Evolutionary conservation across 2,329 filamentous ascomycete genomes (phyloP).

Genomic region (Pseudogymnoascus verrucosus): DNA sequence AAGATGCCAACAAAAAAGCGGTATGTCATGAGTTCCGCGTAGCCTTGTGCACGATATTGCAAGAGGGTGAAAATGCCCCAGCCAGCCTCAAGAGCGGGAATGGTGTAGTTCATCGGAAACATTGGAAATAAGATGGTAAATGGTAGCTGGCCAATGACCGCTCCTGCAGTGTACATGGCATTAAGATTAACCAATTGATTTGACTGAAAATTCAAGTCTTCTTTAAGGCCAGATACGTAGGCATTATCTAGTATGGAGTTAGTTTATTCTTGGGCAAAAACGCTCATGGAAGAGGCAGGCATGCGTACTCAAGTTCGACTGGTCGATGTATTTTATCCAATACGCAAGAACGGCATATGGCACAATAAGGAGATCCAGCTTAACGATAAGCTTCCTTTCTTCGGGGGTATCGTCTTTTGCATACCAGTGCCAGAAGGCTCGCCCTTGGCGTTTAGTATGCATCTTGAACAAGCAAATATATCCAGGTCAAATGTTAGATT

Average conservation of each 20-base stretch:
- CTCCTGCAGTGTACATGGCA: slow-evolving; percentile 42
- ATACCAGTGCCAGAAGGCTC: slow-evolving; percentile 36
- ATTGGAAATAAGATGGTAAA: slow-evolving; percentile 28
- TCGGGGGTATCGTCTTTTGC: slow-evolving; percentile 39
- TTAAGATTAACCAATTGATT: slow-evolving; percentile 35
- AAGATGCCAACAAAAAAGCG: slow-evolving; percentile 48
- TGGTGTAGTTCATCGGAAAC: slow-evolving; percentile 40
- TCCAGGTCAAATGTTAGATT: background rate
- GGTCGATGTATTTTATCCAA: slow-evolving; percentile 34
- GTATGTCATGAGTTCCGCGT: slow-evolving; percentile 43
- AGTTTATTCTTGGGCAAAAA: slow-evolving; percentile 8
- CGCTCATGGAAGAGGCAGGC: background rate
- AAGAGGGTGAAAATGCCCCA: slow-evolving; percentile 52
- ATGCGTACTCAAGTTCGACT: slow-evolving; percentile 20
- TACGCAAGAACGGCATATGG: slow-evolving; percentile 48
- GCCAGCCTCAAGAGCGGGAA: slow-evolving; percentile 42
- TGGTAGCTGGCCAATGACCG: slow-evolving; percentile 40
- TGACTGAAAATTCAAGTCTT: slow-evolving; percentile 30
- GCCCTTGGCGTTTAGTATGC: slow-evolving; percentile 17
- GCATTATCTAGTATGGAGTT: slow-evolving; percentile 29
- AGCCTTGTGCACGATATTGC: slow-evolving; percentile 42
- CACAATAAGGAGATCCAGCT: slow-evolving; percentile 48
- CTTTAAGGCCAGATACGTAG: slow-evolving; percentile 32
- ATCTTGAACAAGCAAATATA: slow-evolving; percentile 5
- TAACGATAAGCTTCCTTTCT: slow-evolving; percentile 44